Evolutionary conservation across 2,329 filamentous ascomycete genomes (phyloP).

Genomic region (Chaetoscypha palmicola): DNA sequence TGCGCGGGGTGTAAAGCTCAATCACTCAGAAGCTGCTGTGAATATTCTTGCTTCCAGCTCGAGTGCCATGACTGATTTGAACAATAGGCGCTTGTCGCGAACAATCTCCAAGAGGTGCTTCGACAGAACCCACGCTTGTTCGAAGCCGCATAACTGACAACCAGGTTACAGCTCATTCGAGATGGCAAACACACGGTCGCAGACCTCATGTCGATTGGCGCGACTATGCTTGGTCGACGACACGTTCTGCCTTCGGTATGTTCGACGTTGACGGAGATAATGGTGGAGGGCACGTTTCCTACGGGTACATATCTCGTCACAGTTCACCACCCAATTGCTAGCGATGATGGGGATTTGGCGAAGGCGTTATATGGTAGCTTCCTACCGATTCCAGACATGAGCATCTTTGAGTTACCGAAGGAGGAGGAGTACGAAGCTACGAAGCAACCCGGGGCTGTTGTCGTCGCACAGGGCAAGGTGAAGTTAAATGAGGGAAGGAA

Average conservation of each 20-base stretch:
- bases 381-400: constrained; percentile 65
- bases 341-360: constrained; percentile 79
- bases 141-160: constrained; percentile 13
- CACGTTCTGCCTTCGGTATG: constrained; percentile 83
- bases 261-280: constrained; percentile 71
- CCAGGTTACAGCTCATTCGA: constrained; percentile 64
- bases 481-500: constrained; percentile 66
- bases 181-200: constrained; percentile 91
- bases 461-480: constrained; percentile 60
- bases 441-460: constrained; percentile 71
- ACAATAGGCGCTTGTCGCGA: constrained; percentile 68
- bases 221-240: constrained; percentile 86
- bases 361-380: constrained; percentile 88
- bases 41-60: constrained; percentile 25
- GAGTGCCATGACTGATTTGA: constrained; percentile 10
- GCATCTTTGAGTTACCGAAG: constrained; percentile 60
- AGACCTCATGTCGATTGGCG: constrained; percentile 86
- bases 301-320: constrained; percentile 91
- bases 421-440: constrained; percentile 58
- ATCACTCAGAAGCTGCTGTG: constrained; percentile 83
- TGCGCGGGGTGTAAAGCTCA: constrained; percentile 79
- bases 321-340: constrained; percentile 81
- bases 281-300: constrained; percentile 90
- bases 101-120: constrained; percentile 75
- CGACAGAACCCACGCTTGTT: constrained; percentile 9